Evolutionary conservation across 1,139 yeast genomes (phyloP).

Genomic region (Debaryomyces subglobosus): DNA sequence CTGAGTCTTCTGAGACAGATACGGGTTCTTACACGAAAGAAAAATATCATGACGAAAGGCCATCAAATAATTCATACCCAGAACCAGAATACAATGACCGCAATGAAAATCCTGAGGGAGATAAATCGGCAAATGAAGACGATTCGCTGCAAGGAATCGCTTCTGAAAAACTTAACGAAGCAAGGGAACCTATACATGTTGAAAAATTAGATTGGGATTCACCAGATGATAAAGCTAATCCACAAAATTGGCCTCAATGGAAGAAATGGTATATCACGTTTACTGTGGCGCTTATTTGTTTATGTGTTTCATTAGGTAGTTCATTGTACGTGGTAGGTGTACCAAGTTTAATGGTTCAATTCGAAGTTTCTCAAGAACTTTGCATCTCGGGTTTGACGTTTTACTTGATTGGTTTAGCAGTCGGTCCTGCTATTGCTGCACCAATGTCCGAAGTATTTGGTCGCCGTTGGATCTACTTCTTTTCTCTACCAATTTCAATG

Average conservation of each 20-base stretch:
- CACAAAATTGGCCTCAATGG: constrained; percentile 65
- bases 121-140: constrained; percentile 10
- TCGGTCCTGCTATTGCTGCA: constrained; percentile 76
- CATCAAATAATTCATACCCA: not conserved
- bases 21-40: constrained; percentile 6
- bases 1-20: constrained; percentile 8
- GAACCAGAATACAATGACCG: not conserved
- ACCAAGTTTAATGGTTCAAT: constrained; percentile 26
- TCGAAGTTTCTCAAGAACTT: constrained; percentile 58
- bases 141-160: not conserved
- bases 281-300: constrained; percentile 63
- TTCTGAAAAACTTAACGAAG: not conserved
- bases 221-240: constrained; percentile 61
- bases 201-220: constrained; percentile 63
- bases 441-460: constrained; percentile 79
- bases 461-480: constrained; percentile 61
- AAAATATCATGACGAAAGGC: constrained; percentile 16
- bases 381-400: constrained; percentile 70
- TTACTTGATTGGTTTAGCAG: constrained; percentile 69
- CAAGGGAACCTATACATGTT: not conserved
- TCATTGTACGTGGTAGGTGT: constrained; percentile 64
- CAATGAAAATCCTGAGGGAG: constrained; percentile 4
- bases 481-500: constrained; percentile 68
- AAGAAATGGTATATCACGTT: constrained; percentile 67
- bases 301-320: constrained; percentile 72